Evolutionary conservation across 129 eudicot genomes (phyloP).

Genomic region (Artemisia annua): DNA sequence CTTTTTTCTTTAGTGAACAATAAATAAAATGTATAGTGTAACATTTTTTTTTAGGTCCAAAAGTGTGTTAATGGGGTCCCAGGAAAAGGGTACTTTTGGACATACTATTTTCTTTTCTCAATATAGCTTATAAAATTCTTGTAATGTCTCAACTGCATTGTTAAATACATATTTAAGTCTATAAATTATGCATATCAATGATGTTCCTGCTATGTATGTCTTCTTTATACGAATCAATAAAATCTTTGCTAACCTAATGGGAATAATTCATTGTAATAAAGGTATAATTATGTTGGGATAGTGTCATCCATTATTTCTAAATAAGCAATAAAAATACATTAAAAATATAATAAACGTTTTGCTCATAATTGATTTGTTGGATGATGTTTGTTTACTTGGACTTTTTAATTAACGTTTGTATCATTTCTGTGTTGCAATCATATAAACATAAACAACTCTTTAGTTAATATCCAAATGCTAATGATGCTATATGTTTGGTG

Average conservation of each 20-base stretch:
- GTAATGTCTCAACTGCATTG: neutral
- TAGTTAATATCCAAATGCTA: neutral
- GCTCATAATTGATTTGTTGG: conserved; percentile 19
- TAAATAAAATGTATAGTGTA: too few relatives aligned
- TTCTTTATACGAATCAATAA: too few relatives aligned
- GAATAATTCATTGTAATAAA: too few relatives aligned
- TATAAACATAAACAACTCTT: too few relatives aligned
- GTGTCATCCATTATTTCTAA: neutral
- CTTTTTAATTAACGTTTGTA: neutral
- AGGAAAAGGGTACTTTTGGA: neutral
- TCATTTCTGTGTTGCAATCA: too few relatives aligned
- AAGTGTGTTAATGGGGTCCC: neutral
- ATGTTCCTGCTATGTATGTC: too few relatives aligned
- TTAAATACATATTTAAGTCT: too few relatives aligned
- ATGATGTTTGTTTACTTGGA: neutral
- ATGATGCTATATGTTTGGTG: too few relatives aligned
- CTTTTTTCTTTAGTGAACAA: too few relatives aligned
- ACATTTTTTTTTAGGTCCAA: neutral
- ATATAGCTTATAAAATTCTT: neutral
- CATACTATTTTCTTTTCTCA: neutral
- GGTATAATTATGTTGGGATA: conserved; percentile 13
- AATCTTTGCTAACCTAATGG: too few relatives aligned
- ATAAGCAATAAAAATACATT: neutral
- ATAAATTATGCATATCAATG: too few relatives aligned
- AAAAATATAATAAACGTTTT: neutral